Evolutionary conservation across 768 basidiomycete species (phyloP).

Genomic region (Boletus tomentosulus): DNA sequence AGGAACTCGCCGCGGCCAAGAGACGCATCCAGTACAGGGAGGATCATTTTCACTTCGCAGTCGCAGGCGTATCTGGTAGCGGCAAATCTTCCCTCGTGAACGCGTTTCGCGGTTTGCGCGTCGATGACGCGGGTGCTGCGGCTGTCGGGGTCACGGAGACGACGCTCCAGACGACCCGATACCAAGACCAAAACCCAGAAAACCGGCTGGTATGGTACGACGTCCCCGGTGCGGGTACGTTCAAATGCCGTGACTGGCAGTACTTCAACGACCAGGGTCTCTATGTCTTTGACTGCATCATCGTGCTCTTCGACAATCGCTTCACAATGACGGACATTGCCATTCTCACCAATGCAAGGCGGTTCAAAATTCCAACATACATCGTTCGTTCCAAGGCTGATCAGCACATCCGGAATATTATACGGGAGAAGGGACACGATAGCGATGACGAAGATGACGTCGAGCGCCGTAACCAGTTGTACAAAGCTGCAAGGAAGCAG

Average conservation of each 20-base stretch:
- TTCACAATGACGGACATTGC: slow-evolving; percentile 23
- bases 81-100: slow-evolving; percentile 38
- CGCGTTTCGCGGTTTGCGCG: slow-evolving; percentile 31
- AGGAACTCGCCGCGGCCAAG: slow-evolving; percentile 15
- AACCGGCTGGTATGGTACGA: slow-evolving; percentile 21
- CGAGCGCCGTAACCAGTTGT: slow-evolving; percentile 7
- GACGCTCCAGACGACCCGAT: slow-evolving; percentile 10
- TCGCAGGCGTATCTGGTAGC: slow-evolving; percentile 32
- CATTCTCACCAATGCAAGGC: slow-evolving; percentile 14
- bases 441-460: slow-evolving; percentile 13
- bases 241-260: slow-evolving; percentile 18
- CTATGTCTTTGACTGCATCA: slow-evolving; percentile 24
- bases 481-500: slow-evolving; percentile 8
- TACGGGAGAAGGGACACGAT: slow-evolving; percentile 17
- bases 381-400: slow-evolving; percentile 22
- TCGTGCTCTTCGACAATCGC: slow-evolving; percentile 22
- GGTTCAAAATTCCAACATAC: slow-evolving; percentile 19
- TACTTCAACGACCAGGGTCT: slow-evolving; percentile 23
- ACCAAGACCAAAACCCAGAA: slow-evolving; percentile 11
- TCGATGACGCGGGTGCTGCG: slow-evolving; percentile 11
- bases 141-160: slow-evolving; percentile 20
- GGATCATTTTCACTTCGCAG: slow-evolving; percentile 30
- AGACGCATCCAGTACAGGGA: slow-evolving; percentile 23
- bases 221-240: slow-evolving; percentile 19
- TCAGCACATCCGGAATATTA: slow-evolving; percentile 18